Evolutionary conservation across 2,329 filamentous ascomycete genomes (phyloP).

Genomic region (Daldinia eschscholtzii): DNA sequence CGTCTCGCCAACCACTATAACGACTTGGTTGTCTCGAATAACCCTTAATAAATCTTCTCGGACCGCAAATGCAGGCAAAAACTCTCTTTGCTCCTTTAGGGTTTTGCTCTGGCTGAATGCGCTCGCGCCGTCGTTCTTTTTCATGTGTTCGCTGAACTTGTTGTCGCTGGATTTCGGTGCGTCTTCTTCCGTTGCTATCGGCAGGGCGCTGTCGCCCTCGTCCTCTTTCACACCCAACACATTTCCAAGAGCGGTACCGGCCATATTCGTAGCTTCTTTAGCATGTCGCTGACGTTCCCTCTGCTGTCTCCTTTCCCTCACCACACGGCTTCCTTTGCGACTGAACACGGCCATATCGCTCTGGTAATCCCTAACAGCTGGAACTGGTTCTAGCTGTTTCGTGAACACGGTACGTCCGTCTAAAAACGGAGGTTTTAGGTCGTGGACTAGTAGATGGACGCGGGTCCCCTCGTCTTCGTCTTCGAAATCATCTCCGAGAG

Average conservation of each 20-base stretch:
- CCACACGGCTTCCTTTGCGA: constrained; percentile 92
- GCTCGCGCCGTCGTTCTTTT: constrained; percentile 86
- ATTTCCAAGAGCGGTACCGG: constrained; percentile 92
- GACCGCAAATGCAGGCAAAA: constrained; percentile 93
- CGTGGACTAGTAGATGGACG: constrained; percentile 92
- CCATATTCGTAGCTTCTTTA: constrained; percentile 92
- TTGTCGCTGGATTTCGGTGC: constrained; percentile 70
- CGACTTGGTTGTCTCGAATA: constrained; percentile 95
- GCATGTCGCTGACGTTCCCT: constrained; percentile 94
- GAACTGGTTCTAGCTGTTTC: constrained; percentile 94
- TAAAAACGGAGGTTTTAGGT: constrained; percentile 92
- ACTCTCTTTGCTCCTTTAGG: constrained; percentile 90
- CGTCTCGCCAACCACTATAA: constrained; percentile 96
- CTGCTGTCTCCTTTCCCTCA: constrained; percentile 90
- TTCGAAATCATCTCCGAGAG: constrained; percentile 84
- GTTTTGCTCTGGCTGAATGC: constrained; percentile 94
- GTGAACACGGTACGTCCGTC: constrained; percentile 97
- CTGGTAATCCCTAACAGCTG: constrained; percentile 91
- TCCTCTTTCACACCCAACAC: constrained; percentile 96
- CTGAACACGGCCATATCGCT: constrained; percentile 99
- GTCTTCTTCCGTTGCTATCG: constrained; percentile 79
- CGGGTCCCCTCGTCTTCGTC: constrained; percentile 92
- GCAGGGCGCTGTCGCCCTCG: constrained; percentile 88
- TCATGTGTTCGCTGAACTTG: constrained; percentile 93
- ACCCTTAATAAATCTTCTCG: constrained; percentile 91